These are phyloP conservation scores for Vararia minispora DNA, from an alignment of 768 basidiomycete genomes.

Conservation along the genomic window DNA sequence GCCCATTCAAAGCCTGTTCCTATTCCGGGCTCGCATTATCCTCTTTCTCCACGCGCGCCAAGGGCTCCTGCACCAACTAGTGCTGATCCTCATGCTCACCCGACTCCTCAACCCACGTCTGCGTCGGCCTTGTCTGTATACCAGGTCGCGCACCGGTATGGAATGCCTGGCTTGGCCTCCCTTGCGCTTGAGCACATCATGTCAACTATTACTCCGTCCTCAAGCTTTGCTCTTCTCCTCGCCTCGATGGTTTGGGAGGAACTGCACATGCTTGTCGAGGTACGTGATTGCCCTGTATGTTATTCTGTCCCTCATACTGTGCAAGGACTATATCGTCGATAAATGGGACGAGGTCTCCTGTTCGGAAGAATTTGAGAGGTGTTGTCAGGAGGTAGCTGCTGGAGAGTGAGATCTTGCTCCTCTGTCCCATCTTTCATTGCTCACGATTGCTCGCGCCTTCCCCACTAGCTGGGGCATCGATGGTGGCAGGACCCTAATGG, in stretches of 20 bases:
- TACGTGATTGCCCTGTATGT: conserved; percentile 19
- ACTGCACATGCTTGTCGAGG: conserved; percentile 48
- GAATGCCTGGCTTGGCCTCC: conserved; percentile 49
- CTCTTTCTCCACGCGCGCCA: conserved; percentile 33
- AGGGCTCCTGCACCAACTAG: conserved; percentile 20
- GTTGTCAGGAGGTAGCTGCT: conserved; percentile 59
- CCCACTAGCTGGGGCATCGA: conserved; percentile 52
- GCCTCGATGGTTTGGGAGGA: conserved; percentile 63
- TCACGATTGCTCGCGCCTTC: conserved; percentile 6
- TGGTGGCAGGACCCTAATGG: conserved; percentile 58
- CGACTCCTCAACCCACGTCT: conserved; percentile 46
- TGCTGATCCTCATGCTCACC: conserved; percentile 64
- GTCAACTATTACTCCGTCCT: conserved; percentile 51
- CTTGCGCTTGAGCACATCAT: conserved; percentile 68
- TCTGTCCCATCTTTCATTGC: not conserved
- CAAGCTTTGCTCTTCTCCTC: conserved; percentile 57
- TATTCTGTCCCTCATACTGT: conserved; percentile 6
- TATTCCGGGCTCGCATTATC: conserved; percentile 33
- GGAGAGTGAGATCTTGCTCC: conserved; percentile 46
- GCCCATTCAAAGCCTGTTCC: conserved; percentile 28
- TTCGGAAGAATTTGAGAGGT: conserved; percentile 54
- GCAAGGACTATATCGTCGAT: conserved; percentile 64
- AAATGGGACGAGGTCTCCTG: conserved; percentile 62
- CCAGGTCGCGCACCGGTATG: conserved; percentile 67
- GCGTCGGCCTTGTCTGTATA: conserved; percentile 69